phyloP scores from a whole-genome alignment of 2,329 filamentous ascomycete species.

The Hymenoscyphus infarciens region DNA sequence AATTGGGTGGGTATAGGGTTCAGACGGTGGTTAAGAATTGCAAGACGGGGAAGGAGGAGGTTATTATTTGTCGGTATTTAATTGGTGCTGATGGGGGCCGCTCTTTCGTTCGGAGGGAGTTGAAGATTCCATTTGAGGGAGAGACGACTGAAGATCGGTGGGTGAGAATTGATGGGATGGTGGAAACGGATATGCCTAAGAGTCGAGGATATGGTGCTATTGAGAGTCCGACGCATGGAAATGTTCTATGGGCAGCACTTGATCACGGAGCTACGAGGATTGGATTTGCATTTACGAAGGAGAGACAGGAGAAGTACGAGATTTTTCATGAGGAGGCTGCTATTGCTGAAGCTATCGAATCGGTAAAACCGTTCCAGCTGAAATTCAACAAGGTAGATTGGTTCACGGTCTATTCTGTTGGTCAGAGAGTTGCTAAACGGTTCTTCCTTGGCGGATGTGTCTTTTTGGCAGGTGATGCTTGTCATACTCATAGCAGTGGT shows the following conservation, averaged over 20 bases:
- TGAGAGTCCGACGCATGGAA: constrained; percentile 50
- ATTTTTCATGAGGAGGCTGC: constrained; percentile 48
- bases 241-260: constrained; percentile 51
- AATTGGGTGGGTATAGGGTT: constrained; percentile 26
- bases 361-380: constrained; percentile 41
- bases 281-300: constrained; percentile 48
- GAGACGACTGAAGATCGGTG: constrained; percentile 48
- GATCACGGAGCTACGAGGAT: constrained; percentile 52
- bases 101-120: constrained; percentile 45
- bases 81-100: constrained; percentile 50
- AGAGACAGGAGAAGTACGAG: constrained; percentile 38
- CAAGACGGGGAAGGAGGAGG: constrained; percentile 31
- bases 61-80: constrained; percentile 44
- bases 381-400: constrained; percentile 45
- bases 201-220: constrained; percentile 46
- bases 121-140: constrained; percentile 48
- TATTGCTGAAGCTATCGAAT: constrained; percentile 46
- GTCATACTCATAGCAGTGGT: constrained; percentile 59
- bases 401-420: constrained; percentile 58
- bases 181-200: constrained; percentile 42
- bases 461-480: constrained; percentile 54
- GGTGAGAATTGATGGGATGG: constrained; percentile 49
- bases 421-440: constrained; percentile 54
- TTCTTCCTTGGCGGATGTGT: constrained; percentile 56
- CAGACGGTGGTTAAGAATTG: constrained; percentile 20